phyloP scores from a whole-genome alignment of 345 rosid species.

The Limnanthes douglasii region DNA sequence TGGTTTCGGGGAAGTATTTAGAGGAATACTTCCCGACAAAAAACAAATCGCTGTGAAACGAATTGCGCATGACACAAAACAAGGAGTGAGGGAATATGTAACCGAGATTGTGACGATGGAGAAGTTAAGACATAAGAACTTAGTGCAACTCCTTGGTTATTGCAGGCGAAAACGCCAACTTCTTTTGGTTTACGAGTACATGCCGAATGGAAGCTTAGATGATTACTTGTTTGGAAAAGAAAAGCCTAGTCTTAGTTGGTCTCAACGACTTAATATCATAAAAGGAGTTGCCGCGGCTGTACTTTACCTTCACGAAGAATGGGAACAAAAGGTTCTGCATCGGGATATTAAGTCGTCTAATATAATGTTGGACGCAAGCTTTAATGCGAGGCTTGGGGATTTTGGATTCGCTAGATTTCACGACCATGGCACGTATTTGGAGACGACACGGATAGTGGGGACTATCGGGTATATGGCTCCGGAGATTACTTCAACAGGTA shows the following conservation, averaged over 20 bases:
- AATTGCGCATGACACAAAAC: conserved; percentile 25
- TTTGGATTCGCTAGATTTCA: conserved; percentile 36
- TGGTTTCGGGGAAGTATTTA: conserved; percentile 53
- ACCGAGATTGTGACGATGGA: conserved; percentile 31
- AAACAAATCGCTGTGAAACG: conserved; percentile 40
- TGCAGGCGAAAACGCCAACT: conserved; percentile 35
- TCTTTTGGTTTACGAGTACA: conserved; percentile 28
- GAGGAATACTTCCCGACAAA: conserved; percentile 22
- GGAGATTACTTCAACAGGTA: conserved; percentile 25
- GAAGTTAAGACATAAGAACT: conserved; percentile 25
- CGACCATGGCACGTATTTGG: conserved; percentile 24
- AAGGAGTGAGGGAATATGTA: conserved; percentile 36
- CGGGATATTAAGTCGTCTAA: conserved; percentile 34
- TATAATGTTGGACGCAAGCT: conserved; percentile 21
- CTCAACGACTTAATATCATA: conserved; percentile 19
- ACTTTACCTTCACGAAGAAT: conserved; percentile 29
- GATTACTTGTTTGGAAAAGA: conserved; percentile 15
- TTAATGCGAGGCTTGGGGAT: conserved; percentile 31
- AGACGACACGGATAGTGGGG: conserved; percentile 24
- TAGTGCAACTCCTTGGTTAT: conserved; percentile 31
- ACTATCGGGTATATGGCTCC: conserved; percentile 41
- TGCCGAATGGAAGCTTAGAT: conserved; percentile 46
- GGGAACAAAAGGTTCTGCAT: conserved; percentile 34
- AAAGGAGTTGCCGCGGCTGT: conserved; percentile 31
- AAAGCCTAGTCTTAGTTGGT: conserved; percentile 21